Percentiles rank a stretch among this genome's conserved stretches.
phyloP scores from a whole-genome alignment of 306 rosid genomes.

The Cicer chorassanicum region DNA sequence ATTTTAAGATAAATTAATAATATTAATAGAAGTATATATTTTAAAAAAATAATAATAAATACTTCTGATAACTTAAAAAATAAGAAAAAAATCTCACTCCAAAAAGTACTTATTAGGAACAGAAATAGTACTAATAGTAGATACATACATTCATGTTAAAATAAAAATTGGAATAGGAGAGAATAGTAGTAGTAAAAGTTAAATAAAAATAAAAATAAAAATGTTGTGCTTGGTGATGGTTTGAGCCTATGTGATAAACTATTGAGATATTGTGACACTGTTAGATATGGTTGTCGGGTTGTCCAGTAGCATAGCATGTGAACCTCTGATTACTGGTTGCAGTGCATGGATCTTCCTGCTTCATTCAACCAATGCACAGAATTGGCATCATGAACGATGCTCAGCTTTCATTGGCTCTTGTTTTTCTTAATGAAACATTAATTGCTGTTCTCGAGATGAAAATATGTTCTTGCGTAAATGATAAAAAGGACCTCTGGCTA shows the following conservation, averaged over 20 bases:
- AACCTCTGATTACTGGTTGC: conserved; percentile 44
- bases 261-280: conserved; percentile 41
- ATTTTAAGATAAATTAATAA: no score
- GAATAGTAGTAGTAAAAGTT: no score
- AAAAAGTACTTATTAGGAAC: no score
- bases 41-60: no score
- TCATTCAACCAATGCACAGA: neutral
- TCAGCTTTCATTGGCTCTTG: conserved; percentile 23
- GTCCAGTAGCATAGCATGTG: conserved; percentile 57
- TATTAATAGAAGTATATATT: no score
- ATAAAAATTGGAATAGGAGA: neutral
- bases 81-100: no score
- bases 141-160: no score
- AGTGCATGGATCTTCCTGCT: conserved; percentile 42
- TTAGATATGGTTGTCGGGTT: conserved; percentile 65
- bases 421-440: neutral
- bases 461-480: neutral
- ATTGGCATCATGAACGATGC: conserved; percentile 30
- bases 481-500: neutral
- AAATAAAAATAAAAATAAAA: neutral
- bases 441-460: neutral
- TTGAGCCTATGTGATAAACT: neutral
- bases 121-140: no score
- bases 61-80: no score
- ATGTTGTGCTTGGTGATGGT: conserved; percentile 41